phyloP scores from a whole-genome alignment of 1,139 yeast genomes.

The Debaryomyces psychrophilus region DNA sequence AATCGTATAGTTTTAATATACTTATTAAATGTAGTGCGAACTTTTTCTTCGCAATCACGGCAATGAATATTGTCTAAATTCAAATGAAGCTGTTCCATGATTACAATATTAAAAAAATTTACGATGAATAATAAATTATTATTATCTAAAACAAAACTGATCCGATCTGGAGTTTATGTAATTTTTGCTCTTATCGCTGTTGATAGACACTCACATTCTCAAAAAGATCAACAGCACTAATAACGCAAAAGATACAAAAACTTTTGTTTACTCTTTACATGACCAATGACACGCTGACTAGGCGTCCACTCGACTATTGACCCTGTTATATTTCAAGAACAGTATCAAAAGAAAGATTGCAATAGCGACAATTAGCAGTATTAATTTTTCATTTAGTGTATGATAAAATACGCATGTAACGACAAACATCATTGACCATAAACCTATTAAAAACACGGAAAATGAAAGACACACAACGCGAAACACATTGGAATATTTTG shows the following conservation, averaged over 20 bases:
- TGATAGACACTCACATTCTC: neutral
- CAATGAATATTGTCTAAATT: conserved; percentile 55
- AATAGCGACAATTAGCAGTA: conserved; percentile 54
- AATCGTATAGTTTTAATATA: conserved; percentile 14
- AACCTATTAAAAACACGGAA: conserved; percentile 16
- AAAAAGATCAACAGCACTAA: conserved; percentile 5
- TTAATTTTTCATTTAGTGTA: conserved; percentile 55
- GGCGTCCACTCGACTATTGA: neutral
- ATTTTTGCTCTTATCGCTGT: conserved; percentile 5
- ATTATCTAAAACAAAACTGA: neutral
- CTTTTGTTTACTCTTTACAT: neutral
- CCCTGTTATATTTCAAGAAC: neutral
- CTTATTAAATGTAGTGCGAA: conserved; percentile 23
- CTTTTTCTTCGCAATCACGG: conserved; percentile 46
- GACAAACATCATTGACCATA: conserved; percentile 51
- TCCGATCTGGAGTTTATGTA: conserved; percentile 1
- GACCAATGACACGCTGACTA: neutral
- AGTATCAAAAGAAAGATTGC: conserved; percentile 32
- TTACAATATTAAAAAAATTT: neutral
- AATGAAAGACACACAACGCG: conserved; percentile 9
- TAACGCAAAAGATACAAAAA: neutral
- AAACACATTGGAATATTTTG: conserved; percentile 3
- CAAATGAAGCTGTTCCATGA: conserved; percentile 33
- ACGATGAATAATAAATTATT: too few relatives aligned
- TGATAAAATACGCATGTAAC: conserved; percentile 68